Base-by-base conservation (phyloP, 805 yeast genomes). In the Zygotorulaspora florentina region DNA sequence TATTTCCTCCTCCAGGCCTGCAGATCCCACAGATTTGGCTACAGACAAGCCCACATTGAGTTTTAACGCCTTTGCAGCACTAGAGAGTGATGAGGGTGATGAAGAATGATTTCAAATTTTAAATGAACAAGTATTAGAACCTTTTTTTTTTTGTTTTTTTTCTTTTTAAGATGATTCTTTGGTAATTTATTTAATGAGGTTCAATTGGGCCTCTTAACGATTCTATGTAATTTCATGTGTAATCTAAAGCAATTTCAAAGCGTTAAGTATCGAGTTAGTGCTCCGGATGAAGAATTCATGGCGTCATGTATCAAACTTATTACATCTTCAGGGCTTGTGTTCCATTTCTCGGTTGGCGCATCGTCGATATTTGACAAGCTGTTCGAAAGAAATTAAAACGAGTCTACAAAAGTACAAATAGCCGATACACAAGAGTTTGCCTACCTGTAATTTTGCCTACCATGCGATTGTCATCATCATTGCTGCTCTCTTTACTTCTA, bases 41-140 rank as follows among this genome's bases (percentile, higher is more conserved):
- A 80, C 87, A 33, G 87, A 82, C 52, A 78, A 81, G 52, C 84
- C 78, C 51, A 78, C 79, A 50, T 73, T 74, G 36, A 73, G 78
- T 16, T 86, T 85, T 74, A 86, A 86, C 66, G 91, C 93, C 3
- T 86, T 86, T 64, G 89, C 83, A 56, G 91, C 91, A 20, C 77
- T 86, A 60, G 84, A 77, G 25, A 71, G 69, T 46, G 79, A 74
- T 26, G 82, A 72, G 38, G 82, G 75, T 23, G 83, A 75, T 35
- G 77, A 74, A 40, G 73, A 53, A 40, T 48, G 39, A 37, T 36
- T 35, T 39, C 42, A 28, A 15, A 29, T 29, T 45, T 18, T 9
- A 40, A 44, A 23, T 27, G 39, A 42, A 36, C 40, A 3, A 29
- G 36, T 35, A 12, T 17, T 23, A 29, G 23, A 35, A 27, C 13